Evolutionary conservation across 2,329 filamentous ascomycete species (phyloP), one percentile per base, ranked within the genome.

Genomic region (Torrubiella hemipterigena): DNA sequence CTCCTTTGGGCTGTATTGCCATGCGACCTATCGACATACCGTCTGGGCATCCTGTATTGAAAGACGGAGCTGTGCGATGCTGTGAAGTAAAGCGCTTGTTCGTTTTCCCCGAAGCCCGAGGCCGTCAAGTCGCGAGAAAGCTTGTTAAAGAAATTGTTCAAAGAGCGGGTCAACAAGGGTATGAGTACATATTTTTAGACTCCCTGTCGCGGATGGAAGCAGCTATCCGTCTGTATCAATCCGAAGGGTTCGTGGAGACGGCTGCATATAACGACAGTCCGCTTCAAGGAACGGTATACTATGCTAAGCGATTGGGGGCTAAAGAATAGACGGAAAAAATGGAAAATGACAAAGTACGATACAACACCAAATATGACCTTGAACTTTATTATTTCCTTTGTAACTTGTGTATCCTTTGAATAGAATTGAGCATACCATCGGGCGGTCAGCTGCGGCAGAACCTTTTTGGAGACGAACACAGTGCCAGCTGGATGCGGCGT

Each of bases 11-110:
- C 18, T 50, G 47, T 21, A 38, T 50, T 26, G 46, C 44, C 7
- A 21, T 49, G 30, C 36, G 46, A 7, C 39, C 46, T 4, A 22
- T 49, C 15, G 25, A 36, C 3, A 29, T 47, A 0, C 35, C 39
- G 7, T 5, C 36, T 2, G 21, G 36, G 4, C 46, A 43, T 19
- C 12, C 27, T 1, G 24, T n/a, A 16, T 29, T 23, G 3, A 33
- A 18, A 6, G 12, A 6, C 4, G 30, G 28, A 11, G 19, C 34
- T 6, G 18, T 26, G 4, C 34, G 32, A 14, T 45, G 43, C 28
- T 46, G 46, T 17, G 48, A 50, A 22, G 27, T 50, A 13, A 50
- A 49, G 23, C 34, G 47, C 7, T 36, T 50, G 2, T 50, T 43
- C 27, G 41, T 50, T 5, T 48, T 48, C 13, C 47, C 48, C 1